Percentiles rank a stretch among this genome's conserved stretches.
Evolutionary conservation across 495 filamentous ascomycete species (phyloP).

Genomic region (Podospora sp.): DNA sequence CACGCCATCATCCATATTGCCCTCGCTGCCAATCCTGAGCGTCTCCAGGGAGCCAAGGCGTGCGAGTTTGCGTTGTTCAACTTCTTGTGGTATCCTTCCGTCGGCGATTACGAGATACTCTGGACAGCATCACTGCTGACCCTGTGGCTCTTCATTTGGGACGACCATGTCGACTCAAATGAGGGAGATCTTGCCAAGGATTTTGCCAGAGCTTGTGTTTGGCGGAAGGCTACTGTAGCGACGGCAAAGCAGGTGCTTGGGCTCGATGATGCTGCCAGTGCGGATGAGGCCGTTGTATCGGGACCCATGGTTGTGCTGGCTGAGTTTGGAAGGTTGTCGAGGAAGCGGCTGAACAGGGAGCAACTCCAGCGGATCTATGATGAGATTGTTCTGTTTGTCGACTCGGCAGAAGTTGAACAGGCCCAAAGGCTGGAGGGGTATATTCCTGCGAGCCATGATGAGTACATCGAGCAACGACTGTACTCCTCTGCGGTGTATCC

Average conservation of each 20-base stretch:
- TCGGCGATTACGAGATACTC: slow-evolving; percentile 6
- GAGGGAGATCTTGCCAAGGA: neutral
- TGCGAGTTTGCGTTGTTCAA: neutral
- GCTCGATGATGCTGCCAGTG: neutral
- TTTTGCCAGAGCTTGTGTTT: slow-evolving; percentile 3
- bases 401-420: slow-evolving; percentile 14
- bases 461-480: slow-evolving; percentile 10
- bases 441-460: neutral
- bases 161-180: slow-evolving; percentile 10
- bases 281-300: neutral
- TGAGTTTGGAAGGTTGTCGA: neutral
- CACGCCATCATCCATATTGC: neutral
- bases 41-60: neutral
- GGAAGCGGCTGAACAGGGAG: neutral
- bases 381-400: slow-evolving; percentile 9
- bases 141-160: slow-evolving; percentile 13
- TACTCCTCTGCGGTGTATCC: slow-evolving; percentile 5
- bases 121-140: slow-evolving; percentile 2
- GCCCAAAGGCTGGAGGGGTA: slow-evolving; percentile 6
- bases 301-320: slow-evolving; percentile 1
- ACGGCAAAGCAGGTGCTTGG: slow-evolving; percentile 1
- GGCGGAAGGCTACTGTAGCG: neutral
- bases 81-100: neutral
- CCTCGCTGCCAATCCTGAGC: neutral
- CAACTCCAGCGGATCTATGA: slow-evolving; percentile 3